Conservation (phyloP, 805 yeast species). For the Candida tammaniensis region DNA sequence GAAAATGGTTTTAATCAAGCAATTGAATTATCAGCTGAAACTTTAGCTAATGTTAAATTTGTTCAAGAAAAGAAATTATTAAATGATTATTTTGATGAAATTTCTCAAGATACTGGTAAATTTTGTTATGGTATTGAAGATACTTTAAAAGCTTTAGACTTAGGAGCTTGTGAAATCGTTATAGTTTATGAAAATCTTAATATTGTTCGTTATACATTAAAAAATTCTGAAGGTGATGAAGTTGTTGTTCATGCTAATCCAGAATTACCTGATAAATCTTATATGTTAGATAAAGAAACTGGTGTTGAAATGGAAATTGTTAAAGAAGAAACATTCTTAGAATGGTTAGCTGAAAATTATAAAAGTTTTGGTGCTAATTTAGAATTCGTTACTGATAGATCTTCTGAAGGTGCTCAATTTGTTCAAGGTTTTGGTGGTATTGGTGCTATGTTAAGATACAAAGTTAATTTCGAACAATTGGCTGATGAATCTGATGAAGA, state of each 20-base stretch:
- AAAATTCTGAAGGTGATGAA: slow-evolving; percentile 77
- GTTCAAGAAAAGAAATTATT: slow-evolving; percentile 97
- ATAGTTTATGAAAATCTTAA: slow-evolving; percentile 93
- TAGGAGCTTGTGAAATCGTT: slow-evolving; percentile 91
- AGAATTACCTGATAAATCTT: slow-evolving; percentile 68
- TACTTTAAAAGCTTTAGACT: slow-evolving; percentile 91
- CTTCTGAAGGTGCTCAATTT: slow-evolving; percentile 98
- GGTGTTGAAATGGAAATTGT: slow-evolving; percentile 91
- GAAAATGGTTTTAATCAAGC: slow-evolving; percentile 99
- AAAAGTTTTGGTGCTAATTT: slow-evolving; percentile 90
- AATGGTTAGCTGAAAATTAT: slow-evolving; percentile 98
- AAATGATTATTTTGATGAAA: slow-evolving; percentile 91
- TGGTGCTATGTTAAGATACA: slow-evolving; percentile 94
- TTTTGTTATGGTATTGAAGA: slow-evolving; percentile 98
- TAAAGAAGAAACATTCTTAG: slow-evolving; percentile 81
- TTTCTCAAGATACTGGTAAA: slow-evolving; percentile 94
- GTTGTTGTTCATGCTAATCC: slow-evolving; percentile 73
- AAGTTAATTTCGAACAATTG: slow-evolving; percentile 94
- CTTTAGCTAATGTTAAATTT: slow-evolving; percentile 93
- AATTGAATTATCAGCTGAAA: slow-evolving; percentile 94
- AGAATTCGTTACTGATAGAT: slow-evolving; percentile 95
- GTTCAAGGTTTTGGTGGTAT: slow-evolving; percentile 98
- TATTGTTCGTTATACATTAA: slow-evolving; percentile 76
- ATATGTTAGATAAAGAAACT: slow-evolving; percentile 74
- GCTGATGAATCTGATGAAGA: slow-evolving; percentile 82